phyloP scores from a whole-genome alignment of 352 stramenopile genomes.

The Halophytophthora polymorphica region DNA sequence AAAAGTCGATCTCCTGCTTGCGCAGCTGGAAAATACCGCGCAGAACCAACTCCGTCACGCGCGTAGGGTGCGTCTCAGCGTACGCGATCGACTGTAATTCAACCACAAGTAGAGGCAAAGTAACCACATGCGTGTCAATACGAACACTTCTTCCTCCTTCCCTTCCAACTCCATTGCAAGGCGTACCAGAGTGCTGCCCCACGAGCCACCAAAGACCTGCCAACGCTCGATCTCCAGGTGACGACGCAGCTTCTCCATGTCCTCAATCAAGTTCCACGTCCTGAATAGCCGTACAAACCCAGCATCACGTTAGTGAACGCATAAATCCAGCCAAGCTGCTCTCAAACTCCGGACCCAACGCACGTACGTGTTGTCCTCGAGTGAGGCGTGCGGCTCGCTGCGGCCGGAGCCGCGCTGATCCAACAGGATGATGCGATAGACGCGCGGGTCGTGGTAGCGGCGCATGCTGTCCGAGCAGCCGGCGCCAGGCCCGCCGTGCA shows the following conservation, averaged over 20 bases:
- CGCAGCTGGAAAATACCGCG: slow-evolving; percentile 92
- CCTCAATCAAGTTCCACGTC: slow-evolving; percentile 90
- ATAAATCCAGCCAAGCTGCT: neutral
- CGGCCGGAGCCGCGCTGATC: slow-evolving; percentile 92
- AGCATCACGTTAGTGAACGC: neutral
- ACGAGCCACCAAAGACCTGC: slow-evolving; percentile 94
- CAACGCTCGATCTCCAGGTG: slow-evolving; percentile 88
- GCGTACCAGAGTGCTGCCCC: slow-evolving; percentile 89
- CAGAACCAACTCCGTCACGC: slow-evolving; percentile 88
- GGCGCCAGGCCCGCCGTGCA: slow-evolving; percentile 90
- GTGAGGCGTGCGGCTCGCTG: slow-evolving; percentile 80
- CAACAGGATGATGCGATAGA: slow-evolving; percentile 92
- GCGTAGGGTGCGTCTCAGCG: slow-evolving; percentile 81
- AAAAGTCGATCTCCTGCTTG: slow-evolving; percentile 90
- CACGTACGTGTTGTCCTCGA: slow-evolving; percentile 86
- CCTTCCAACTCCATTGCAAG: neutral
- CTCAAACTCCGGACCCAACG: too few species aligned
- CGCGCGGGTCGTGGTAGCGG: slow-evolving; percentile 89
- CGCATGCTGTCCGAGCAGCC: slow-evolving; percentile 87
- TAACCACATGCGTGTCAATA: neutral
- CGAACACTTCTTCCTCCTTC: neutral
- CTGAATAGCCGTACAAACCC: neutral
- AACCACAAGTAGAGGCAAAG: neutral
- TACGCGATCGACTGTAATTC: slow-evolving; percentile 82
- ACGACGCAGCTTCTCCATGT: slow-evolving; percentile 90